These are phyloP conservation scores for Coelastrella sp. DNA, from an alignment of 139 green algal genomes.

Conservation along the genomic window DNA sequence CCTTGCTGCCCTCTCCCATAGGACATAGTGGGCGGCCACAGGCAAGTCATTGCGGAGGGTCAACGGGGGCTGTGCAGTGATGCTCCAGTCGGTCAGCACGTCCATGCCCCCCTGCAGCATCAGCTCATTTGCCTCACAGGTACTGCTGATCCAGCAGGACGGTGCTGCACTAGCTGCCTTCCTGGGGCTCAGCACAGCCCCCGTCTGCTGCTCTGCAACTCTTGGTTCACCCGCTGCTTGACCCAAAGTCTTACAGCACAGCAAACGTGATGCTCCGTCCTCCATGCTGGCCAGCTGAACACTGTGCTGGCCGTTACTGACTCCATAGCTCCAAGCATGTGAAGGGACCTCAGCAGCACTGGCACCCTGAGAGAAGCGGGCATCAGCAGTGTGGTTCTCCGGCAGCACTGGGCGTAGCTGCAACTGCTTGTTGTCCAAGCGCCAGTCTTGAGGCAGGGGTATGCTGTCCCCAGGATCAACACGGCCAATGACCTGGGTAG, in stretches of 20 bases:
- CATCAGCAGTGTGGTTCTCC: neutral
- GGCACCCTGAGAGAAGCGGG: too few relatives aligned
- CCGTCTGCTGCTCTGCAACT: neutral
- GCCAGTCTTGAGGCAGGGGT: slow-evolving; percentile 78
- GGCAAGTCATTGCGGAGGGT: slow-evolving; percentile 85
- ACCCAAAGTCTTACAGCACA: slow-evolving; percentile 56
- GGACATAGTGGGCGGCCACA: slow-evolving; percentile 58
- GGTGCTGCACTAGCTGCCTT: slow-evolving; percentile 32
- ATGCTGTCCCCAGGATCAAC: slow-evolving; percentile 67
- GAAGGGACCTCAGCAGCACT: neutral
- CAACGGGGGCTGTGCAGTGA: slow-evolving; percentile 78
- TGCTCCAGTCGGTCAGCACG: slow-evolving; percentile 75
- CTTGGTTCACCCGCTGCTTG: neutral
- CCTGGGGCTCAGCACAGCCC: slow-evolving; percentile 11
- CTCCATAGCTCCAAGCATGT: slow-evolving; percentile 71
- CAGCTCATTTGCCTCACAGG: slow-evolving; percentile 69
- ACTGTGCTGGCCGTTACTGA: slow-evolving; percentile 50
- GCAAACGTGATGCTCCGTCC: slow-evolving; percentile 72
- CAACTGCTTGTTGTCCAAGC: slow-evolving; percentile 69
- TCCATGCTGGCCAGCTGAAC: slow-evolving; percentile 71
- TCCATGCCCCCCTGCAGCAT: slow-evolving; percentile 41
- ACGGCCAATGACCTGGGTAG: slow-evolving; percentile 60
- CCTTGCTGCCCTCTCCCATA: slow-evolving; percentile 70
- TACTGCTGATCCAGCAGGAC: slow-evolving; percentile 74
- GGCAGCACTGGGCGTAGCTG: slow-evolving; percentile 61